Evolutionary conservation across 257 asterid genomes (phyloP), one percentile per base, ranked within the genome.

Genomic region (Ballota nigra): DNA sequence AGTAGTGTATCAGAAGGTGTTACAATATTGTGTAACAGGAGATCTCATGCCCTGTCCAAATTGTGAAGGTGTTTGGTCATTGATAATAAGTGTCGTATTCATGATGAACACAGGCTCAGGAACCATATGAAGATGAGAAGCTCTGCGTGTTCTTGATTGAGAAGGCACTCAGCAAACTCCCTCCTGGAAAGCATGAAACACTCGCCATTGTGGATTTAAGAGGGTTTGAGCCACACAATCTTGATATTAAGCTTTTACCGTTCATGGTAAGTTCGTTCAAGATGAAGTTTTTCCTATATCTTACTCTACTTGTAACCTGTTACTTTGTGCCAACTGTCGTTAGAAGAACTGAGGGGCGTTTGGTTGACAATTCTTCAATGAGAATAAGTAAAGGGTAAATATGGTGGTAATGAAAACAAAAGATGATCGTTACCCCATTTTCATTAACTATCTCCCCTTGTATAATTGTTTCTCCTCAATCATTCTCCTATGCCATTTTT

Each of bases 131-230:
- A 76, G 97, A 91, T 75, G 87, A 91, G 83, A 84, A 87, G 84
- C 87, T 91, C 7, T 89, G 92, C 28, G 87, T 83, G 19, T 87
- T 78, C 73, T 75, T 87, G 75, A 81, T 91, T 73, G 96, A 91
- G 82, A 91, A 89, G 83, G 96, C 96, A 56, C 64, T 91, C 26
- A 82, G 82, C 72, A 86, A 70, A 80, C 82, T 86, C 70, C 92
- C 96, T 10, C 58, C 75, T 38, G 91, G 92, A 49, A 84, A 87
- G 76, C 80, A 87, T 70, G 86, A 89, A 69, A 82, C 89, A 60
- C 88, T 91, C 41, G 86, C 55, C 65, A 80, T 91, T 52, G 52
- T 91, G 66, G 96, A 91, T 86, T 88, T 89, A 29, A 70, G 88
- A 57, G 88, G 87, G 22, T 91, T 89, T 70, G 72, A 83, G 58